Evolutionary conservation across 2,329 filamentous ascomycete species (phyloP).

Genomic region (Myriosclerotinia curreyana): DNA sequence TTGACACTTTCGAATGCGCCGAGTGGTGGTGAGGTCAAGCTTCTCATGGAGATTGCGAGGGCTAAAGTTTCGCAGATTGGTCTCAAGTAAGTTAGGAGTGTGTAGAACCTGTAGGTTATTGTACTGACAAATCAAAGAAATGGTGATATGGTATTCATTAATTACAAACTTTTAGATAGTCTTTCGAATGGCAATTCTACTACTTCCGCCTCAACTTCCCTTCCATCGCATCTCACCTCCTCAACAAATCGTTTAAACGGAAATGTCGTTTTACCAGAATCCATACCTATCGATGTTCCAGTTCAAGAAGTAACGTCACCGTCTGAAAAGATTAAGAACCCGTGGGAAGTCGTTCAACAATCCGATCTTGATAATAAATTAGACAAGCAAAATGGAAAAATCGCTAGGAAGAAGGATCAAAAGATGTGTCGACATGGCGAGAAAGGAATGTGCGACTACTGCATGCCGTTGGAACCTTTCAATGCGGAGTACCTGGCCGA

Average conservation of each 20-base stretch:
- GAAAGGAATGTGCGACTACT: slow-evolving; percentile 99
- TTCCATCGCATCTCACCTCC: slow-evolving; percentile 33
- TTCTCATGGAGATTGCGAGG: slow-evolving; percentile 55
- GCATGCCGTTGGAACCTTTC: slow-evolving; percentile 94
- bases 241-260: slow-evolving; percentile 73
- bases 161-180: slow-evolving; percentile 64
- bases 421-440: slow-evolving; percentile 94
- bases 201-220: slow-evolving; percentile 37
- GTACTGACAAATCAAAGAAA: slow-evolving; percentile 53
- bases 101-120: neutral
- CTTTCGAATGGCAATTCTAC: slow-evolving; percentile 43
- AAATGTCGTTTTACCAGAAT: slow-evolving; percentile 67
- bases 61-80: slow-evolving; percentile 58
- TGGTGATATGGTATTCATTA: slow-evolving; percentile 86
- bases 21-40: slow-evolving; percentile 55
- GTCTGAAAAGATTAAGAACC: slow-evolving; percentile 69
- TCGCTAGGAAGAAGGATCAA: slow-evolving; percentile 66
- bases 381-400: slow-evolving; percentile 88
- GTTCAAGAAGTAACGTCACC: slow-evolving; percentile 52
- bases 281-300: slow-evolving; percentile 58
- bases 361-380: slow-evolving; percentile 81
- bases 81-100: slow-evolving; percentile 48
- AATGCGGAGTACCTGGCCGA: slow-evolving; percentile 83
- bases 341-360: slow-evolving; percentile 90
- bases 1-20: slow-evolving; percentile 62